These are phyloP conservation scores for Triticum dicoccoides DNA, from an alignment of 176 grass and related monocot species.

Conservation along the genomic window DNA sequence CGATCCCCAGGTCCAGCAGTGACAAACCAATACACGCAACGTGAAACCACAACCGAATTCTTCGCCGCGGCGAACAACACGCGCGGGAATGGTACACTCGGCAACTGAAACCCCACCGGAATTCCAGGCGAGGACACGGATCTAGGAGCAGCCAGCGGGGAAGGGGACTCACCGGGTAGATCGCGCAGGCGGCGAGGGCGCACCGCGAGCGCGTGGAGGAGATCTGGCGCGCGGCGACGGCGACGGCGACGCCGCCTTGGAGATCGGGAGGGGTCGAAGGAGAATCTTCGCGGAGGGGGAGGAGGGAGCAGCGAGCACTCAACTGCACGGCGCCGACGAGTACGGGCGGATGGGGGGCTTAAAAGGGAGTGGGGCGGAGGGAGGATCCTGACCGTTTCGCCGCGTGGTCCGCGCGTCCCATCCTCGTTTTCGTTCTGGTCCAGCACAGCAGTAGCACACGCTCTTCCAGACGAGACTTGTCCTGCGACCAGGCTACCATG, in stretches of 20 bases:
- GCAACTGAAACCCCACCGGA: not conserved
- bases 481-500: no score
- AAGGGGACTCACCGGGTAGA: not conserved
- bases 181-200: not conserved
- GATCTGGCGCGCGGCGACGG: not conserved
- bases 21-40: not conserved
- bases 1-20: not conserved
- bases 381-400: conserved; percentile 4
- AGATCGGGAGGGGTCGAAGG: not conserved
- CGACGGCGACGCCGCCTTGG: not conserved
- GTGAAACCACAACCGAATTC: not conserved
- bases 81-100: not conserved
- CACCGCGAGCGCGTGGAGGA: not conserved
- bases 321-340: not conserved
- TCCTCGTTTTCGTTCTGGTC: not conserved
- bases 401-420: conserved; percentile 10
- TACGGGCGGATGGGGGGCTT: not conserved
- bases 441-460: not conserved
- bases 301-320: not conserved
- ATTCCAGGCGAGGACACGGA: not conserved
- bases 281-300: not conserved
- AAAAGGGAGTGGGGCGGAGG: not conserved
- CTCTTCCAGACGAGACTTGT: no score
- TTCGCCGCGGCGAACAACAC: not conserved
- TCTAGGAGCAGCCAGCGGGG: not conserved